Base-by-base conservation (phyloP, 495 filamentous ascomycete genomes). In the Talaromyces proteolyticus region DNA sequence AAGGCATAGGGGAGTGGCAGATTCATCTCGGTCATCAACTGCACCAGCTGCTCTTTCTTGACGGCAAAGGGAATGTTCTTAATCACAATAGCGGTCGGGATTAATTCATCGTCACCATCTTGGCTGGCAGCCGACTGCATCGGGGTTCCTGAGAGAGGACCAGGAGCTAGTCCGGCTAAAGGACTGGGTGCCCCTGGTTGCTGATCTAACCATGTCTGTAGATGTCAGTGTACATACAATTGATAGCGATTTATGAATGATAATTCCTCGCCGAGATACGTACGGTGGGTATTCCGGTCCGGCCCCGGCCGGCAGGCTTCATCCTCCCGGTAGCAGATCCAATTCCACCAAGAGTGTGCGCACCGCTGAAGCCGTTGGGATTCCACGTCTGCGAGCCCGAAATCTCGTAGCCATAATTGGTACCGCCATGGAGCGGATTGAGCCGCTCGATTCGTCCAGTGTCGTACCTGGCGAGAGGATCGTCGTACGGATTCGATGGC, bases 51-150 rank as follows among this genome's bases (percentile, higher is more conserved):
- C 66, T 98, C 93, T 71, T 96, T 96, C 70, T 96, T 91, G 39
- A 96, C 90, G 40, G 93, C 93, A 63, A 98, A 98, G 2, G 94
- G 93, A 43, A 98, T 98, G 60, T 98, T 98, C 73, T 98, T 98
- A 73, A 98, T 97, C 44, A 98, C 93, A 54, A 98, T 97, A 26
- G 93, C 93, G 2, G 93, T 98, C 14, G 93, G 93, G 52, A 98
- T 98, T 52, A 98, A 77, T 69, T 96, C 91, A 52, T 87, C 89
- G 53, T 84, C 86, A 16, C 66, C 67, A 29, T 85, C 82, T 10
- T 78, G 73, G 24, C 66, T 66, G 42, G 76, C 72, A 17, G 73
- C 67, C 42, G 75, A 57, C 52, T 73, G 69, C 65, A 84, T 75
- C 10, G 74, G 74, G 24, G 66, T 68, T 53, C 66, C 64, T 37